These are phyloP conservation scores for Pyrenula massariospora DNA, from an alignment of 495 filamentous ascomycete species.

Conservation along the genomic window DNA sequence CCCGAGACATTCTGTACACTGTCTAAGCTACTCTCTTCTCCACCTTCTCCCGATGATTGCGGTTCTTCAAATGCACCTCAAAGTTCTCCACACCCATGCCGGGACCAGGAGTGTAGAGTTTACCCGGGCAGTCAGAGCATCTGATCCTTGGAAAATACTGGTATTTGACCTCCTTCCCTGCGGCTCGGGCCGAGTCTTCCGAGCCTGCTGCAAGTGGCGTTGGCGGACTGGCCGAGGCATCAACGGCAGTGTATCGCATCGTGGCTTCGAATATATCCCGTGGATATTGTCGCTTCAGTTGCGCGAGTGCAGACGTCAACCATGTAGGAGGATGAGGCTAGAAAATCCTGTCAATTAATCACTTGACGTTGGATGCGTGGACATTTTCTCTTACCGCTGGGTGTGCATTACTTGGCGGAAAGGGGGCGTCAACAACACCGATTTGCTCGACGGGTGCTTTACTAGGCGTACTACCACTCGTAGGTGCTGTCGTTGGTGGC, in stretches of 20 bases:
- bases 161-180: slow-evolving; percentile 42
- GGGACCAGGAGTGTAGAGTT: slow-evolving; percentile 81
- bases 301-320: slow-evolving; percentile 55
- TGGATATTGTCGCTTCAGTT: slow-evolving; percentile 53
- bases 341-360: not conserved
- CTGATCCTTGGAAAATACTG: slow-evolving; percentile 75
- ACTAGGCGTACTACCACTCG: slow-evolving; percentile 13
- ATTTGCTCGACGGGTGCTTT: slow-evolving; percentile 36
- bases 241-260: slow-evolving; percentile 76
- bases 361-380: not conserved
- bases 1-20: not conserved
- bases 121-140: slow-evolving; percentile 85
- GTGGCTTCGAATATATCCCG: slow-evolving; percentile 71
- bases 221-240: slow-evolving; percentile 38
- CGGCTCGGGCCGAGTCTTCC: not conserved
- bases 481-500: slow-evolving; percentile 26
- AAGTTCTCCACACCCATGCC: slow-evolving; percentile 79
- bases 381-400: slow-evolving; percentile 54
- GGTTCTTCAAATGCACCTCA: slow-evolving; percentile 77
- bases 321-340: slow-evolving; percentile 73
- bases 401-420: slow-evolving; percentile 41
- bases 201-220: slow-evolving; percentile 32
- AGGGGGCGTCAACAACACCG: slow-evolving; percentile 51
- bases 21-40: slow-evolving; percentile 34
- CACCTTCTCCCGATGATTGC: slow-evolving; percentile 64